Conservation (phyloP, 805 yeast genomes). For the Cyberlindnera suaveolens region DNA sequence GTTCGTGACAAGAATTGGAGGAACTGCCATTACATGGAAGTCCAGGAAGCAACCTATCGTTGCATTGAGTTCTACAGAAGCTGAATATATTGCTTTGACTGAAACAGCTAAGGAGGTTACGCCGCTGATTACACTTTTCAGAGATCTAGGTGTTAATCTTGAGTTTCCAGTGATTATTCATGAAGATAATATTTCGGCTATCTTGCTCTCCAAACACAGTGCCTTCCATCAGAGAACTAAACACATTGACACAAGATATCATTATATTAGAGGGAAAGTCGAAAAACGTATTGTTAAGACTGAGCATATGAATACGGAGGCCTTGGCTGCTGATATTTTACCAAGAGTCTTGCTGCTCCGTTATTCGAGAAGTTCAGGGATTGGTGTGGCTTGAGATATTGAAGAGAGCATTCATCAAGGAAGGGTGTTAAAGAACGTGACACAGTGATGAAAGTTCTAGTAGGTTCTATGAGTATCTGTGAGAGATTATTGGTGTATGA, state of each 20-base stretch:
- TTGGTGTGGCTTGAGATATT: neutral
- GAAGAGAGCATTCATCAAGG: neutral
- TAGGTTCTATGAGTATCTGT: too few species aligned
- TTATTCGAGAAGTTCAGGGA: neutral
- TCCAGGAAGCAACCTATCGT: neutral
- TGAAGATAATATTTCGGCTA: neutral
- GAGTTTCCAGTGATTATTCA: neutral
- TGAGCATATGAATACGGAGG: neutral
- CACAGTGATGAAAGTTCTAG: neutral
- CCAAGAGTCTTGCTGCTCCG: neutral
- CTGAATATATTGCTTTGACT: slow-evolving; percentile 3
- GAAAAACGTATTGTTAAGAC: neutral
- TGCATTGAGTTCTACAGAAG: slow-evolving; percentile 4
- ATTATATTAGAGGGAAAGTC: neutral
- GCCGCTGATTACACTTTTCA: neutral
- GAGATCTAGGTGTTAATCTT: neutral
- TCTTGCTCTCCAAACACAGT: neutral
- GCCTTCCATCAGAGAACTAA: neutral
- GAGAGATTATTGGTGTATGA: too few species aligned
- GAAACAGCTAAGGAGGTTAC: neutral
- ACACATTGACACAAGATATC: neutral
- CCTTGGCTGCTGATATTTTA: neutral
- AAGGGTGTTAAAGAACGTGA: neutral
- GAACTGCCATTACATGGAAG: slow-evolving; percentile 2
- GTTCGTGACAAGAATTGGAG: neutral